Evolutionary conservation across 257 asterid genomes (phyloP).

Genomic region (Scutellaria minor): DNA sequence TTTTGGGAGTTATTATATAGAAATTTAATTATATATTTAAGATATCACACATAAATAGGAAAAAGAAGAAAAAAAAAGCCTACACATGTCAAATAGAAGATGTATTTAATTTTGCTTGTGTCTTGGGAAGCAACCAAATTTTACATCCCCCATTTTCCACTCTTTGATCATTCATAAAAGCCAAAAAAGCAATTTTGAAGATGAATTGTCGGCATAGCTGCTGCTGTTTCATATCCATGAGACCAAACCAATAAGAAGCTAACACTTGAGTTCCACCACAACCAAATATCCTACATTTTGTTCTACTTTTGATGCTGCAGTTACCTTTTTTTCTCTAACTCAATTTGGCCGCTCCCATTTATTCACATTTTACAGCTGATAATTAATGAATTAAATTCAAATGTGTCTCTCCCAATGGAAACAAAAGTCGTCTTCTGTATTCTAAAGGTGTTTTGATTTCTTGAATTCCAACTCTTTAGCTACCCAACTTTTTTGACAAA

Average conservation of each 20-base stretch:
- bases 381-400: background rate
- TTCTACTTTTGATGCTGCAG: conserved; percentile 23
- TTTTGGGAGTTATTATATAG: no score
- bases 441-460: background rate
- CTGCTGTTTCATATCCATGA: background rate
- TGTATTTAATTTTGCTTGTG: background rate
- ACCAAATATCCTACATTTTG: background rate
- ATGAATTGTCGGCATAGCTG: background rate
- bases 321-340: background rate
- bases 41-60: no score
- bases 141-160: background rate
- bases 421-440: background rate
- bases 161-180: background rate
- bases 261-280: no score
- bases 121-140: background rate
- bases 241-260: background rate
- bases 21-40: no score
- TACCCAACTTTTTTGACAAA: conserved; percentile 10
- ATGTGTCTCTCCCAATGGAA: background rate
- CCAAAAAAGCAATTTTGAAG: background rate
- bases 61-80: no score
- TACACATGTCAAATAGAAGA: no score
- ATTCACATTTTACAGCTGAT: conserved; percentile 23
- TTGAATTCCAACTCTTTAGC: conserved; percentile 8
- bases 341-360: conserved; percentile 1